These are phyloP conservation scores for Aureobasidium sp. DNA, from an alignment of 2,329 filamentous ascomycete species.

Conservation along the genomic window DNA sequence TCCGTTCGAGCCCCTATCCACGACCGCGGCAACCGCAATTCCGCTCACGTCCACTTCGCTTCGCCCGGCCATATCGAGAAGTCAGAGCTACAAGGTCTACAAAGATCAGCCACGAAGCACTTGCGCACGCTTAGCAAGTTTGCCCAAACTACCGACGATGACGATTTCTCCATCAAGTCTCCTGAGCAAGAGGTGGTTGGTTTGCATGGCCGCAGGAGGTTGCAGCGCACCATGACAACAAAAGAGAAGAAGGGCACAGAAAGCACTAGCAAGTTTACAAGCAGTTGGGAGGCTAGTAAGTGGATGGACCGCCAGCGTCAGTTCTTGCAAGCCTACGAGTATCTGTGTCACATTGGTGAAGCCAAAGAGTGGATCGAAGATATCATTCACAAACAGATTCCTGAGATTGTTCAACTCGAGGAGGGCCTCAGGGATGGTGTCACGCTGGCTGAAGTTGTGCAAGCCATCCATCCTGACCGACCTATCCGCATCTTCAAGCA, in stretches of 20 bases:
- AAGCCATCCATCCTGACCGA: constrained; percentile 71
- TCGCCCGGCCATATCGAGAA: constrained; percentile 26
- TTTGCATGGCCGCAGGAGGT: constrained; percentile 69
- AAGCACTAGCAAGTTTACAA: constrained; percentile 24
- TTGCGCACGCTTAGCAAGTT: constrained; percentile 78
- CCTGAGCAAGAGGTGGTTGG: constrained; percentile 80
- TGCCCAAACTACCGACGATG: constrained; percentile 63
- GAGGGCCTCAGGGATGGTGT: constrained; percentile 89
- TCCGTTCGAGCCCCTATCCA: constrained; percentile 27
- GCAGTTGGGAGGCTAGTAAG: constrained; percentile 66
- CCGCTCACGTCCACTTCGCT: constrained; percentile 25
- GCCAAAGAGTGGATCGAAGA: constrained; percentile 99
- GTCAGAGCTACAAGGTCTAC: constrained; percentile 71
- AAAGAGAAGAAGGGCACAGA: constrained; percentile 40
- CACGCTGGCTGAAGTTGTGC: constrained; percentile 87
- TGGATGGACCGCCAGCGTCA: constrained; percentile 99
- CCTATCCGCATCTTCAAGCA: constrained; percentile 77
- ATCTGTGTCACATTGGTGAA: constrained; percentile 97
- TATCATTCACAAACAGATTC: constrained; percentile 74
- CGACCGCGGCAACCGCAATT: constrained; percentile 18
- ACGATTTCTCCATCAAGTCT: constrained; percentile 72
- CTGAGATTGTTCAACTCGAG: constrained; percentile 87
- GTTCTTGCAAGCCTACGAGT: constrained; percentile 94
- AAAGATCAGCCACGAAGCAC: constrained; percentile 83
- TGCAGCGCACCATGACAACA: constrained; percentile 61